Percentiles rank a stretch among this genome's conserved stretches.
Conservation (phyloP, 805 yeast species). For the Monosporozyma solicola region DNA sequence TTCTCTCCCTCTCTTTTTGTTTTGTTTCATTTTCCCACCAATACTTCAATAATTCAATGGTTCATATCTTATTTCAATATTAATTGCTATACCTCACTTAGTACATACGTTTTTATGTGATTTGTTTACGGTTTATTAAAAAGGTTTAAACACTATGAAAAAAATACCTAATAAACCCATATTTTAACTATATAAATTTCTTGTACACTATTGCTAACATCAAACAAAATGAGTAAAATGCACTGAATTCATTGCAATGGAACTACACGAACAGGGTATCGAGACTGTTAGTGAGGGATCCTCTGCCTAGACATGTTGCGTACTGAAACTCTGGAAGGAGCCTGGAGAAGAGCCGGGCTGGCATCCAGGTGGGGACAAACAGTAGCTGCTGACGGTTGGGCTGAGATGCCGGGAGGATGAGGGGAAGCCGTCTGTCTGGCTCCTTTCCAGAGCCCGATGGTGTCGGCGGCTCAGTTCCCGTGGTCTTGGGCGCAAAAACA, state of each 20-base stretch:
- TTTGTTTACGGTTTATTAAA: conserved; percentile 10
- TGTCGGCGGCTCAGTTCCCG: no score
- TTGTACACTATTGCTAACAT: background rate
- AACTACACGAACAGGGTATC: background rate
- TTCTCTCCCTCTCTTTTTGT: no score
- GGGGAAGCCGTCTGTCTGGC: no score
- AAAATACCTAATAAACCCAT: background rate
- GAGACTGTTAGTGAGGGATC: background rate
- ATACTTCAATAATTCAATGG: background rate
- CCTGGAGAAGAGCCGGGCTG: background rate
- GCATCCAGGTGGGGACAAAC: no score
- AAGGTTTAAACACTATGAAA: background rate
- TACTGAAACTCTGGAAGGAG: background rate
- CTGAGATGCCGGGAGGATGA: background rate
- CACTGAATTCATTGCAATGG: background rate
- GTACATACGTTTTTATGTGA: conserved; percentile 28
- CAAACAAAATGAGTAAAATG: background rate
- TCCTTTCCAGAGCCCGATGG: no score
- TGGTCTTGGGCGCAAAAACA: no score
- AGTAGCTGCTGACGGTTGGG: background rate
- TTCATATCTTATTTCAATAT: background rate
- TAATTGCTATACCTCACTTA: background rate
- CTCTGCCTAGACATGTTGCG: background rate
- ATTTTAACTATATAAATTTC: background rate
- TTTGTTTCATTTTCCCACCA: background rate